These are phyloP conservation scores for Ophiostoma tasmaniense DNA, from an alignment of 2,329 filamentous ascomycete species.

Conservation along the genomic window DNA sequence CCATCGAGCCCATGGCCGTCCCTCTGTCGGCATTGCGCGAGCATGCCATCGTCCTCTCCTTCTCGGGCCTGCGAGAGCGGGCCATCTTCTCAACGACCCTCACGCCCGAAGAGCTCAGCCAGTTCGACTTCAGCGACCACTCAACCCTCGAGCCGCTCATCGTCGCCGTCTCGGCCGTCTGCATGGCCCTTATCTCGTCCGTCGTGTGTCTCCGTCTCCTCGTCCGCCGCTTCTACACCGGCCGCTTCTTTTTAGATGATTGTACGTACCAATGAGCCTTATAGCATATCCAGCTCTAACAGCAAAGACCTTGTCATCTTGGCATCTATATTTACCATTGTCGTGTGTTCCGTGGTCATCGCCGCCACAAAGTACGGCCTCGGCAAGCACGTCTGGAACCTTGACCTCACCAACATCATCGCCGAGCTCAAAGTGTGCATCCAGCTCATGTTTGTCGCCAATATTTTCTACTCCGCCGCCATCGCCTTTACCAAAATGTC, in stretches of 20 bases:
- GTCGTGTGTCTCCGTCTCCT: constrained; percentile 21
- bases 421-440: constrained; percentile 20
- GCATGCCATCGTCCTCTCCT: not conserved
- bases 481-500: constrained; percentile 26
- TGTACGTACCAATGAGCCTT: too few relatives aligned
- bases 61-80: not conserved
- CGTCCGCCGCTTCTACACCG: constrained; percentile 19
- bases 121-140: constrained; percentile 22
- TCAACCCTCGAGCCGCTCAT: constrained; percentile 16
- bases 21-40: constrained; percentile 1
- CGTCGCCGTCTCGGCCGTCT: constrained; percentile 18
- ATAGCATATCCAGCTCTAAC: too few relatives aligned
- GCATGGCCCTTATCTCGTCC: constrained; percentile 21
- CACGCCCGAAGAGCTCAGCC: constrained; percentile 17
- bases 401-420: constrained; percentile 19
- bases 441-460: constrained; percentile 24
- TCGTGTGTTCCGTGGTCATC: constrained; percentile 19
- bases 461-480: constrained; percentile 25
- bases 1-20: not conserved
- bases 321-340: constrained; percentile 22
- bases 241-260: constrained; percentile 23
- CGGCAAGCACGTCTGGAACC: constrained; percentile 26
- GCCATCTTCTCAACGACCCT: constrained; percentile 6
- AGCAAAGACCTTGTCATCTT: constrained; percentile 22
- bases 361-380: constrained; percentile 22